Percentiles rank a stretch among this genome's conserved stretches.
Conservation (phyloP, 1,139 yeast species). For the Blastobotrys capitulatus region DNA sequence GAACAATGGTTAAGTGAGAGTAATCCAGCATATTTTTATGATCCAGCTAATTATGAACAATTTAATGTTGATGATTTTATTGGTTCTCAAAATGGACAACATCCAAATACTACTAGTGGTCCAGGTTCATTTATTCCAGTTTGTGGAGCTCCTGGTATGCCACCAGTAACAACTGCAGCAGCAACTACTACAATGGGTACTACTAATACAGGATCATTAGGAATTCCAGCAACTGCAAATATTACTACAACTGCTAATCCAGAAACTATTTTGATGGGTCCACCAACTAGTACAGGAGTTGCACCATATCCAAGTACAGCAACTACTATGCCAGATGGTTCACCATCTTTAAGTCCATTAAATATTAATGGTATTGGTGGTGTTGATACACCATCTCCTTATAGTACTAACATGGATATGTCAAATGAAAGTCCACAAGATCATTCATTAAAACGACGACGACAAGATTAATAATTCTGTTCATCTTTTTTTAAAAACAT, state of each 20-base stretch:
- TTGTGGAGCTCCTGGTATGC: background rate
- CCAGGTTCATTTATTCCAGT: background rate
- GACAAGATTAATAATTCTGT: background rate
- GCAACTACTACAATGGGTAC: background rate
- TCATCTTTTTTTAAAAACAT: background rate
- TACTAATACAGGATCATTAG: background rate
- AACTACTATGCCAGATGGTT: background rate
- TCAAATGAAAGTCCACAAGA: background rate
- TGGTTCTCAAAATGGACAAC: background rate
- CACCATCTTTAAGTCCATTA: background rate
- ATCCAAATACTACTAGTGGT: background rate
- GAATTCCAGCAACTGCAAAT: background rate
- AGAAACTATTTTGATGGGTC: background rate
- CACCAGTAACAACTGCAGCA: background rate
- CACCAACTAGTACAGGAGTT: background rate
- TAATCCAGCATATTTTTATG: background rate
- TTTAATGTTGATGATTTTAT: conserved; percentile 8
- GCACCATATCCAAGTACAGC: background rate
- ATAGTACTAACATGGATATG: background rate
- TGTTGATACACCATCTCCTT: background rate
- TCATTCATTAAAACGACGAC: background rate
- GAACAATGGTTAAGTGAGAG: conserved; percentile 7
- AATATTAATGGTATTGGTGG: background rate
- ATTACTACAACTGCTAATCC: background rate
- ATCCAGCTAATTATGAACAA: background rate